These are phyloP conservation scores for Pythium aphanidermatum DNA, from an alignment of 352 stramenopile species.

Conservation along the genomic window DNA sequence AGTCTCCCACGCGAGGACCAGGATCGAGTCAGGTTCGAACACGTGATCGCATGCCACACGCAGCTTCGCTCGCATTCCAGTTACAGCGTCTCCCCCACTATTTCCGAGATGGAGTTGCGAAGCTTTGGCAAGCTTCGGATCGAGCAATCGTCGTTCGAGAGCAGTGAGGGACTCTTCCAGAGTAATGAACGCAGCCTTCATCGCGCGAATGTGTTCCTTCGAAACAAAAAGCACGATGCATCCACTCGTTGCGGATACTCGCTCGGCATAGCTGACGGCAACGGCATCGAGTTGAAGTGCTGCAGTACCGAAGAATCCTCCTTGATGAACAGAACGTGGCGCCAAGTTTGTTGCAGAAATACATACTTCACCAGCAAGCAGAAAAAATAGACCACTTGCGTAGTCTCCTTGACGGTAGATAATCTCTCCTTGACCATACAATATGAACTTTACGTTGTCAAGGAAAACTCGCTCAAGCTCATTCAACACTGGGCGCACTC, in stretches of 20 bases:
- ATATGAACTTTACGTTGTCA: slow-evolving; percentile 57
- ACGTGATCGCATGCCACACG: slow-evolving; percentile 22
- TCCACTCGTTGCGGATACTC: slow-evolving; percentile 41
- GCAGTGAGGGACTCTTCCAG: slow-evolving; percentile 27
- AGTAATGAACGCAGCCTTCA: slow-evolving; percentile 26
- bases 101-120: slow-evolving; percentile 14
- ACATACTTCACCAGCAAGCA: slow-evolving; percentile 48
- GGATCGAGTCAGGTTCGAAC: slow-evolving; percentile 46
- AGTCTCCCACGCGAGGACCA: slow-evolving; percentile 50
- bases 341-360: slow-evolving; percentile 28
- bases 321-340: slow-evolving; percentile 35
- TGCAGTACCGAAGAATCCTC: slow-evolving; percentile 49
- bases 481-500: slow-evolving; percentile 34
- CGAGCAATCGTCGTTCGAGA: slow-evolving; percentile 43
- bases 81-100: no score
- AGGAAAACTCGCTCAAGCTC: slow-evolving; percentile 53
- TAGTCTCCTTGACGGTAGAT: slow-evolving; percentile 60
- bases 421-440: slow-evolving; percentile 63
- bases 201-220: slow-evolving; percentile 33
- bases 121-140: slow-evolving; percentile 45
- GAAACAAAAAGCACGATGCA: slow-evolving; percentile 54
- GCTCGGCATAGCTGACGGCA: slow-evolving; percentile 37
- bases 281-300: slow-evolving; percentile 30
- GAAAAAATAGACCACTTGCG: slow-evolving; percentile 47
- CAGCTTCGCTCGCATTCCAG: no score